Evolutionary conservation across 441 rosid genomes (phyloP), one percentile per base, ranked within the genome.

Genomic region (Croton setiger): DNA sequence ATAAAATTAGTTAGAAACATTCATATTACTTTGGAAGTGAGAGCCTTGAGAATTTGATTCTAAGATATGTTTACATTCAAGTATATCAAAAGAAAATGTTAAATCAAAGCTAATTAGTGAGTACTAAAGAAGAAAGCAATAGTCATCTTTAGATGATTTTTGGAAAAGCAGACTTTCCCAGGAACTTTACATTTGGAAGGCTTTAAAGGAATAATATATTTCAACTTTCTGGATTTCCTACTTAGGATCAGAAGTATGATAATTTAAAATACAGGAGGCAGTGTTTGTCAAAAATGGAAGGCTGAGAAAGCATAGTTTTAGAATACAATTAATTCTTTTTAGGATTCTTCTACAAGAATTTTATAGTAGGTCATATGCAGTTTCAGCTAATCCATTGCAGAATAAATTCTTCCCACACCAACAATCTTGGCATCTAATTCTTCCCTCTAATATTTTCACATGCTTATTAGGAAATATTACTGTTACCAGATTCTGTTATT

Each of bases 381-480:
- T 65, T 45, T 57, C 35, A 33, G 51, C 76, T 64, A 72, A 72
- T 76, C 79, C 76, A 81, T 65, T 48, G 66, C 74, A 72, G 86
- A 63, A 78, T 76, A 45, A 54, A 79, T 84, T 85, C 87, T 78
- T 79, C 78, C 76, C 53, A 79, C 78, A 79, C 72, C 61, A 44
- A 72, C 75, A 85, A 79, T 74, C 67, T 48, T 72, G 52, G 92
- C 78, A 87, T 87, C 84, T 78, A 56, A 83, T 81, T 79, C 84
- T 67, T 73, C 67, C 60, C 41, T 54, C 33, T 59, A 41, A 62
- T 58, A 37, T 71, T 60, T 69, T 58, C 79, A 69, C 76, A 62
- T 76, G 82, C 76, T 75, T 60, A 60, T 78, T 61, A 33, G 62
- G 72, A 76, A 77, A 49, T 51, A 60, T 71, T 68, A 64, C 67